Evolutionary conservation across 371 early-diverging fungal species (phyloP).

Genomic region (Saksenaea vasiformis): DNA sequence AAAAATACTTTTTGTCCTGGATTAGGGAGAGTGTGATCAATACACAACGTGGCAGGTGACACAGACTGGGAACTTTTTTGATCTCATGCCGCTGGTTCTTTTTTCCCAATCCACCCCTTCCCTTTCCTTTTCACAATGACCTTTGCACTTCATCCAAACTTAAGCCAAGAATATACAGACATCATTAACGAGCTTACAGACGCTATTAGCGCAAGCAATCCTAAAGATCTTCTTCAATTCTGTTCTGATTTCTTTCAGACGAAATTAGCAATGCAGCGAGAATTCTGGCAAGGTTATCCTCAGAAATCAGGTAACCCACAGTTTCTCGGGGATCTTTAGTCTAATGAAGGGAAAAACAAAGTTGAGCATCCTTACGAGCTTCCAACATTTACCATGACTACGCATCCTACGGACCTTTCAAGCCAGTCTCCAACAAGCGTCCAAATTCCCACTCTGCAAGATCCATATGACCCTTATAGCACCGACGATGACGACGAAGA

Average conservation of each 20-base stretch:
- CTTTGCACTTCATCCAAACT: constrained; percentile 1
- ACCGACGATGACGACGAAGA: constrained; percentile 24
- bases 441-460: constrained; percentile 5
- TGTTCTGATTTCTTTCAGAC: constrained; percentile 79
- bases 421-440: background rate
- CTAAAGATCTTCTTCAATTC: constrained; percentile 80
- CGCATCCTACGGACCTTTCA: background rate
- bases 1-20: background rate
- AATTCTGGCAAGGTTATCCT: background rate
- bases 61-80: constrained; percentile 2
- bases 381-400: background rate
- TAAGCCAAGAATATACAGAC: constrained; percentile 13
- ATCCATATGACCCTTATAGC: constrained; percentile 10
- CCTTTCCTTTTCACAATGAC: constrained; percentile 13
- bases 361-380: background rate
- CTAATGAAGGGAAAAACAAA: background rate
- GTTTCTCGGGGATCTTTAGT: background rate
- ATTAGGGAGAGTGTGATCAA: background rate
- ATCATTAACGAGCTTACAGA: constrained; percentile 13
- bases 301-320: constrained; percentile 9
- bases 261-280: constrained; percentile 62
- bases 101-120: constrained; percentile 9
- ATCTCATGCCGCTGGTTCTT: constrained; percentile 3
- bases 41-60: constrained; percentile 5
- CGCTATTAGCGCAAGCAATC: constrained; percentile 5